A percentile compares a stretch with the other conserved stretches of the same genome.
These are phyloP conservation scores for Pseudocercospora cruenta DNA, from an alignment of 2,329 filamentous ascomycete genomes.

Conservation along the genomic window DNA sequence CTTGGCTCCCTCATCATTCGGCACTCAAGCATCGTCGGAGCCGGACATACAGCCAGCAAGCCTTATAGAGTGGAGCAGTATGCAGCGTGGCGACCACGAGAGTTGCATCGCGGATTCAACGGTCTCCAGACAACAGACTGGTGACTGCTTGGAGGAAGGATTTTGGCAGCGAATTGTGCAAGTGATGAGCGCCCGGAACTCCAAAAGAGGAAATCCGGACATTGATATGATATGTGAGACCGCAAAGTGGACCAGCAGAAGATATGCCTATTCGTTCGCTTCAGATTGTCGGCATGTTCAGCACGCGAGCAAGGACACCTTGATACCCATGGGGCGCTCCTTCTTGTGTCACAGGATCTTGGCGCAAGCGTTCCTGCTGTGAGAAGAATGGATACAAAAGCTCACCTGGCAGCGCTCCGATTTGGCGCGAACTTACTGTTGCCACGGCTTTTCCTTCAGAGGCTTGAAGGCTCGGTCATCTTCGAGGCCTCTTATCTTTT, in stretches of 20 bases:
- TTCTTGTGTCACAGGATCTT: constrained; percentile 6
- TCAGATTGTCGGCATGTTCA: constrained; percentile 9
- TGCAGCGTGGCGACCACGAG: not conserved
- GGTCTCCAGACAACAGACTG: not conserved
- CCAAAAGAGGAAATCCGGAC: not conserved
- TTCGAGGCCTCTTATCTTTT: constrained; percentile 3
- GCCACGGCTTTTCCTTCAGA: not conserved
- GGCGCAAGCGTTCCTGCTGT: constrained; percentile 11
- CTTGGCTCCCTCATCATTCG: not conserved
- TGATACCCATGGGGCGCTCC: constrained; percentile 12
- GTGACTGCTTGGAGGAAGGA: not conserved
- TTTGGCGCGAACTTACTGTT: constrained; percentile 12
- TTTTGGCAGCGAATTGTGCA: not conserved
- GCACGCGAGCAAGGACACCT: constrained; percentile 5
- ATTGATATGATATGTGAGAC: not conserved
- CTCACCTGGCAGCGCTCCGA: constrained; percentile 14
- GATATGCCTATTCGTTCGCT: constrained; percentile 15
- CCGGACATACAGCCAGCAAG: not conserved
- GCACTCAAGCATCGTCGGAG: not conserved
- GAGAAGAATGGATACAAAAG: constrained; percentile 13
- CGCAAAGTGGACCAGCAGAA: not conserved
- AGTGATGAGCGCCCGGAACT: not conserved
- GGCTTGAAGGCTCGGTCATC: not conserved
- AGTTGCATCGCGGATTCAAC: not conserved
- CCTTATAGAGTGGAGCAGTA: not conserved